These are phyloP conservation scores for Durio zibethinus DNA, from an alignment of 345 rosid genomes.

Conservation along the genomic window DNA sequence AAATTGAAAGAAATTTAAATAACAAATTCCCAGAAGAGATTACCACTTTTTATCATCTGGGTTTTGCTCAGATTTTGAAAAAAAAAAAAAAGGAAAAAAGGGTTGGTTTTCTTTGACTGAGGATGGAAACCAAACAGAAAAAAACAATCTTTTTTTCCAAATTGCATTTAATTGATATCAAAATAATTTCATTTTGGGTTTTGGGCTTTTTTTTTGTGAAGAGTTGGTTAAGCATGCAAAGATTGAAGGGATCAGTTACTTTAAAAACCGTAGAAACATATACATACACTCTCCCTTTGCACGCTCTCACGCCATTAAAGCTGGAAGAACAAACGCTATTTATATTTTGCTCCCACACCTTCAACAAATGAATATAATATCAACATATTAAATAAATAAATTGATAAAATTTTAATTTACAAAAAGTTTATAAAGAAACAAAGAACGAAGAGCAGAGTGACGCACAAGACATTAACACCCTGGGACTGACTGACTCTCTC, in stretches of 20 bases:
- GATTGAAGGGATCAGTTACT: constrained; percentile 25
- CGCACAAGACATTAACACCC: background rate
- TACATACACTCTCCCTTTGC: constrained; percentile 9
- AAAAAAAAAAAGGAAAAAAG: no score
- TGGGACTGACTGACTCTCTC: background rate
- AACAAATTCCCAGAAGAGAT: constrained; percentile 21
- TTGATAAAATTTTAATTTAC: background rate
- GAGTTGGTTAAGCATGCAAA: constrained; percentile 33
- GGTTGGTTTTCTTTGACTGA: background rate
- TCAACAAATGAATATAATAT: background rate
- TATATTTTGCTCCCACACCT: constrained; percentile 1
- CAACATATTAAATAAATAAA: background rate
- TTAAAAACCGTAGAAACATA: constrained; percentile 20
- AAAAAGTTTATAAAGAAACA: background rate
- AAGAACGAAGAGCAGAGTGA: constrained; percentile 8
- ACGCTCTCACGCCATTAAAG: constrained; percentile 32
- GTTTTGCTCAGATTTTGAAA: constrained; percentile 12
- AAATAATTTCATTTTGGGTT: constrained; percentile 10
- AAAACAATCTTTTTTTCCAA: background rate
- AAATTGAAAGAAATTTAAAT: constrained; percentile 10
- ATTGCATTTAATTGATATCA: constrained; percentile 11
- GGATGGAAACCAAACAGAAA: background rate
- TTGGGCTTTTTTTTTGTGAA: constrained; percentile 20
- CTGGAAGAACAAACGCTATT: constrained; percentile 23
- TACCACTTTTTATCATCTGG: constrained; percentile 11